These are phyloP conservation scores for Pelargonium exstipulatum DNA, from an alignment of 441 rosid genomes.

Conservation along the genomic window DNA sequence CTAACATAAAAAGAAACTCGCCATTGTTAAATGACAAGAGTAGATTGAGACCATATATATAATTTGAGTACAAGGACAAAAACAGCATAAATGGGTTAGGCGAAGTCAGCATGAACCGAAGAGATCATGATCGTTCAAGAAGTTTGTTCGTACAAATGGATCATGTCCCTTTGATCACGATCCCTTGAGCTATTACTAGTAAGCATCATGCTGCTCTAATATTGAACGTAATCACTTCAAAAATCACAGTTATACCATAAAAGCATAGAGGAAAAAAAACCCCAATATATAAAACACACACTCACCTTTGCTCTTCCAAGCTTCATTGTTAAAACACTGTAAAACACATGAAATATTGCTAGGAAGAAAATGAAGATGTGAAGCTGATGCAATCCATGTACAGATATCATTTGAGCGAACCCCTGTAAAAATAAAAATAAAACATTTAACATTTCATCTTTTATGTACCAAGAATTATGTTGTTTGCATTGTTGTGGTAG, in stretches of 20 bases:
- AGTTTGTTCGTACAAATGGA: too few relatives aligned
- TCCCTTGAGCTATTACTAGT: too few relatives aligned
- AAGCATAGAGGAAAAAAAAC: background rate
- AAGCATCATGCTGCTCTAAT: too few relatives aligned
- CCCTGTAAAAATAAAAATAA: constrained; percentile 38
- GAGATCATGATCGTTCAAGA: too few relatives aligned
- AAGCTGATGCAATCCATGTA: constrained; percentile 64
- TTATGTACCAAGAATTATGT: background rate
- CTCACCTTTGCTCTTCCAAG: constrained; percentile 82
- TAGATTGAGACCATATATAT: background rate
- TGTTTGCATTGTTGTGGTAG: too few relatives aligned
- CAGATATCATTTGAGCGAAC: constrained; percentile 55
- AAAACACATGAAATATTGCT: constrained; percentile 74
- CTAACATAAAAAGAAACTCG: background rate
- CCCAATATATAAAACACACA: too few relatives aligned
- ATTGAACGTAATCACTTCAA: background rate
- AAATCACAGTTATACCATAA: background rate
- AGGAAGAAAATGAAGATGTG: constrained; percentile 88
- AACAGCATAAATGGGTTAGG: too few relatives aligned
- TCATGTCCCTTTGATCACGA: too few relatives aligned
- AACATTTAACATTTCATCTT: background rate
- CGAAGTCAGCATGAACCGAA: too few relatives aligned
- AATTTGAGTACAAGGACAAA: too few relatives aligned
- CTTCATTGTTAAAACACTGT: constrained; percentile 71
- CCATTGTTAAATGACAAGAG: background rate